Base-by-base conservation (phyloP, 345 rosid genomes). In the Lepidium africanum region DNA sequence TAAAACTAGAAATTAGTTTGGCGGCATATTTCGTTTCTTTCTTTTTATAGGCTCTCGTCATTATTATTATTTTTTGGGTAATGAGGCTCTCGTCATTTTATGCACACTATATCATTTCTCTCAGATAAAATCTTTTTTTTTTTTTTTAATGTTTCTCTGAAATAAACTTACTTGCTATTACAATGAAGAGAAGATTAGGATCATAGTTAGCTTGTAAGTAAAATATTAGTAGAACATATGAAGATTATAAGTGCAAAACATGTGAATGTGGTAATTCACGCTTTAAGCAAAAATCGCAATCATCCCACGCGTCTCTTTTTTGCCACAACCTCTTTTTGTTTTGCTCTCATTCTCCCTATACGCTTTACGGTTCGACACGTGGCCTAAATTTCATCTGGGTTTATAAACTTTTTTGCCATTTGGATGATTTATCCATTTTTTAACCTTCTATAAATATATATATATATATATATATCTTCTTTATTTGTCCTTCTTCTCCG, bases 291-390 rank as follows among this genome's bases (percentile, higher is more conserved):
- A 35, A 55, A 55, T 60, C 13, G 53, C 45, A 41, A 63, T 46
- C 48, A 0, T 5, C 76, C 76, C 76, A 72, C 76, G 76, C 76
- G 65, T 72, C 70, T 64, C 47, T 71, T 58, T 64, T 63, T 47
- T 64, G 65, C 65, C 70, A 45, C 58, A 54, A 57, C 53, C 23
- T 21, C 23, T 21, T 1, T 2, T 21, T 21, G 2, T 21, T 21
- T 1, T 21, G 23, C 9, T n/a, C 27, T 60, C 56, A 59, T n/a
- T 70, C 66, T 49, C 59, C 23, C 42, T 19, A n/a, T 40, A 39
- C 67, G 4, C 69, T 61, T 55, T 55, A 25, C 12, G 21, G 7
- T 3, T 21, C 5, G 19, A 54, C 69, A 63, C 70, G 58, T 55
- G 76, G 32, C 70, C 40, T 9, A 2, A 46, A 36, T 46, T 35